Percentiles rank a stretch among this genome's conserved stretches.
phyloP scores from a whole-genome alignment of 305 asterid species.

The Solanum aculeatissimum region DNA sequence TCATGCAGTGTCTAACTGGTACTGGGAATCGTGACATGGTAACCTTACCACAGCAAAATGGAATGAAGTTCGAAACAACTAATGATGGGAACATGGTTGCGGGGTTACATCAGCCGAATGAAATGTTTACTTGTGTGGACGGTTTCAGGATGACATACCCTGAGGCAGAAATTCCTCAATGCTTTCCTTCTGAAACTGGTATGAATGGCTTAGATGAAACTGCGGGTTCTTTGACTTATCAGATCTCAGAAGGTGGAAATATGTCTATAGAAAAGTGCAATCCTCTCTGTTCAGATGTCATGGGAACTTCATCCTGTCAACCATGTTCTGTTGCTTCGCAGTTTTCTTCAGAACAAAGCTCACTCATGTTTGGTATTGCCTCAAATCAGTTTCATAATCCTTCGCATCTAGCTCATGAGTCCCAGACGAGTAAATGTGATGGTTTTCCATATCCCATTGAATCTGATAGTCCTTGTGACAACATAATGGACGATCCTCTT shows the following conservation, averaged over 20 bases:
- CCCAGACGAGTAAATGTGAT: conserved; percentile 25
- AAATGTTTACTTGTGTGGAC: conserved; percentile 17
- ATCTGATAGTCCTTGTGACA: conserved; percentile 21
- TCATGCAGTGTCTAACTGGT: conserved; percentile 35
- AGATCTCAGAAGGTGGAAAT: conserved; percentile 27
- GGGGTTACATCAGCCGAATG: conserved; percentile 16
- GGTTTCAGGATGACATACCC: conserved; percentile 15
- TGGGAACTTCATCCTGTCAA: conserved; percentile 19
- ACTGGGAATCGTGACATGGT: conserved; percentile 23
- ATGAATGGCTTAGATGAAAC: conserved; percentile 13
- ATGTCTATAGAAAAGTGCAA: conserved; percentile 5
- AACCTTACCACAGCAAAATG: conserved; percentile 19
- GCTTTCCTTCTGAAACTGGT: conserved; percentile 32
- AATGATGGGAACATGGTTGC: conserved; percentile 11
- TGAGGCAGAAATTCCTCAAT: conserved; percentile 28
- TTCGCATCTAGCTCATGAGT: conserved; percentile 24
- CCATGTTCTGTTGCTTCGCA: conserved; percentile 28
- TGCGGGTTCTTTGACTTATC: conserved; percentile 12
- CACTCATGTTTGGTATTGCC: conserved; percentile 21
- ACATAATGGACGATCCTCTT: neutral
- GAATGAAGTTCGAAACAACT: conserved; percentile 8
- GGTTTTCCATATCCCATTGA: conserved; percentile 30
- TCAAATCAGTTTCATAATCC: conserved; percentile 35
- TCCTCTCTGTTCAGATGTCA: conserved; percentile 15
- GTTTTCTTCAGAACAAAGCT: conserved; percentile 26